A percentile compares a stretch with the other conserved stretches of the same genome.
Evolutionary conservation across 1,139 yeast genomes (phyloP).

Genomic region (Tardiomyces depauwii): DNA sequence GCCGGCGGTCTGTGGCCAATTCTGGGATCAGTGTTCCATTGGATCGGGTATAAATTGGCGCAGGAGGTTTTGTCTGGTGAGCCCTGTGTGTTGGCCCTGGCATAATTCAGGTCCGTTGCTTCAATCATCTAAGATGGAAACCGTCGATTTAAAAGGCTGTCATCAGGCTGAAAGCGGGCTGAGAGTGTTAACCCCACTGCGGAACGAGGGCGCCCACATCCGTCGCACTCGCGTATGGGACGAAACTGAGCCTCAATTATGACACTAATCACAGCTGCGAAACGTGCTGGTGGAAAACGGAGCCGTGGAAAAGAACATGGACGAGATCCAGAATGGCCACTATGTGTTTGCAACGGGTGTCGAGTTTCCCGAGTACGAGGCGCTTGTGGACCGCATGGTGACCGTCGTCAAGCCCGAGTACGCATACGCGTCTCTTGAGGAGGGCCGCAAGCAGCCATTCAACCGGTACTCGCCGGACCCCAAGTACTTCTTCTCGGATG

Average conservation of each 20-base stretch:
- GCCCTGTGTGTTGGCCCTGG: too few relatives aligned
- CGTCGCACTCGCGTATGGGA: too few relatives aligned
- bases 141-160: too few relatives aligned
- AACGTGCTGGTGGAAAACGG: background rate
- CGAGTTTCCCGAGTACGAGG: constrained; percentile 44
- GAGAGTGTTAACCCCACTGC: too few relatives aligned
- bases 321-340: background rate
- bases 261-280: background rate
- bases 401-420: constrained; percentile 62
- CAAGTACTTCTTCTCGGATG: constrained; percentile 47
- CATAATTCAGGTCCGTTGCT: too few relatives aligned
- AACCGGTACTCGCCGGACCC: constrained; percentile 58
- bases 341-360: constrained; percentile 28
- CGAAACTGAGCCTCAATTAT: background rate
- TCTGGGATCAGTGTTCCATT: too few relatives aligned
- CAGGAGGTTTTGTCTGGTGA: too few relatives aligned
- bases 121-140: too few relatives aligned
- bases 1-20: too few relatives aligned
- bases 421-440: constrained; percentile 41
- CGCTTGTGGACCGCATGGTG: constrained; percentile 43
- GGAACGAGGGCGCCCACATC: too few relatives aligned
- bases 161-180: too few relatives aligned
- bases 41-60: too few relatives aligned
- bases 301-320: background rate
- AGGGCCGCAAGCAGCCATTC: constrained; percentile 35